Evolutionary conservation across 1,284 basidiomycete species (phyloP).

Genomic region (Ceratobasidium theobromae): DNA sequence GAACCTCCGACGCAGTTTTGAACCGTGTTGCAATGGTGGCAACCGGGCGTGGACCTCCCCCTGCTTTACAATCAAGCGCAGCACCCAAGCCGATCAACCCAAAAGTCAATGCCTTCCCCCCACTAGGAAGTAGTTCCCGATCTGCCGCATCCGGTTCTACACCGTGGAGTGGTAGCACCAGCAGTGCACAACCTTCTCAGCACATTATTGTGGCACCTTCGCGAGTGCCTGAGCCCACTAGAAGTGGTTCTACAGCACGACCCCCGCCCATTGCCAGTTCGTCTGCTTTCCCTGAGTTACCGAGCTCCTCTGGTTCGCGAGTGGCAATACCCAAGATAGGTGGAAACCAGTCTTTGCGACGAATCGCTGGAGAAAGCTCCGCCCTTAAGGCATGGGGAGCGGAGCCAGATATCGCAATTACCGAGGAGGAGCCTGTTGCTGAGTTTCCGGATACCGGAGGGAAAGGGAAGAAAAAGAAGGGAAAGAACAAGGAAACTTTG

Average conservation of each 20-base stretch:
- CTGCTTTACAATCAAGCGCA: not conserved
- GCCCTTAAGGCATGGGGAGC: slow-evolving; percentile 2
- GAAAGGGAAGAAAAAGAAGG: slow-evolving; percentile 35
- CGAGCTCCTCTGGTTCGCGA: slow-evolving; percentile 1
- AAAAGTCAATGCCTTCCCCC: slow-evolving; percentile 25
- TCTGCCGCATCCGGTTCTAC: not conserved
- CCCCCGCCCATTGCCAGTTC: not conserved
- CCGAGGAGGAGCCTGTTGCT: not conserved
- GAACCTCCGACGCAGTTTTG: slow-evolving; percentile 70
- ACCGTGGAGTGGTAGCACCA: slow-evolving; percentile 4
- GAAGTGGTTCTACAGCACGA: not conserved
- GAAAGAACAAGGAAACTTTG: slow-evolving; percentile 36
- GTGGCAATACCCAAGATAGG: slow-evolving; percentile 1
- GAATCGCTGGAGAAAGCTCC: slow-evolving; percentile 1
- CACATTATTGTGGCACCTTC: slow-evolving; percentile 1
- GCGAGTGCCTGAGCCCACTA: slow-evolving; percentile 1
- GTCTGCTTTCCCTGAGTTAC: slow-evolving; percentile 14
- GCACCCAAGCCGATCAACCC: not conserved
- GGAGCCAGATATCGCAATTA: not conserved
- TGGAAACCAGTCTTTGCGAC: slow-evolving; percentile 18
- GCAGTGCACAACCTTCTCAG: not conserved
- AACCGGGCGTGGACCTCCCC: slow-evolving; percentile 39
- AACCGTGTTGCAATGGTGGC: slow-evolving; percentile 88
- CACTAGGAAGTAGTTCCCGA: slow-evolving; percentile 5
- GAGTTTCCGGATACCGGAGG: not conserved